Evolutionary conservation across 139 green algal genomes (phyloP), one percentile per base, ranked within the genome.

Genomic region (Chlorella sp.): DNA sequence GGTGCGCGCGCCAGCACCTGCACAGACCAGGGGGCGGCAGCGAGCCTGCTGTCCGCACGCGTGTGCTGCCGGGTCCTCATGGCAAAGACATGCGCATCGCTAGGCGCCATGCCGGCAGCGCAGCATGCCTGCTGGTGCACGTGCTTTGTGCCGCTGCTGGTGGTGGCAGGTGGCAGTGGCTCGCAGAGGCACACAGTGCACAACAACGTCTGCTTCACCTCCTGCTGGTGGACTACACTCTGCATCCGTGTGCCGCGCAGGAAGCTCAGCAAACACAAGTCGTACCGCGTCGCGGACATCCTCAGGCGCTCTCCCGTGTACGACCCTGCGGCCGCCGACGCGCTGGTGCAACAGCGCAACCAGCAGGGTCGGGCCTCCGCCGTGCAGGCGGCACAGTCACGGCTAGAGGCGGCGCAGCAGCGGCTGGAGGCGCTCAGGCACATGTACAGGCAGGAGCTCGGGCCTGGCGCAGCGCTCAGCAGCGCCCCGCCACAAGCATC

Each of bases 211-310:
- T n/a, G n/a, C n/a, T n/a, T n/a, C n/a, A n/a, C n/a, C n/a, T n/a
- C n/a, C n/a, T n/a, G n/a, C n/a, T n/a, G n/a, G n/a, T n/a, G n/a
- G n/a, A n/a, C n/a, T n/a, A n/a, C n/a, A n/a, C n/a, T n/a, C n/a
- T n/a, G n/a, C n/a, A 55, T 70, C 6, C 33, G 10, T 59, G 59
- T 49, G 30, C 69, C n/a, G 22, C 30, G 61, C 71, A 80, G 78
- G 65, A 80, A 80, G 34, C 49, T 75, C 1, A 86, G 82, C 67
- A 86, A 86, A 50, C 66, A 83, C 55, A 87, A 87, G 51, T 72
- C 70, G 51, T 90, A 86, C 68, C 26, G 5, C 1, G 80, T 90
- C 0, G 49, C 70, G 3, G 30, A 82, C 10, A 72, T 87, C 2
- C 72, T 90, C 10, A 71, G 74, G 33, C 26, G 17, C 10, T 23